These are phyloP conservation scores for Triangularia verruculosa DNA, from an alignment of 2,329 filamentous ascomycete species.

Conservation along the genomic window DNA sequence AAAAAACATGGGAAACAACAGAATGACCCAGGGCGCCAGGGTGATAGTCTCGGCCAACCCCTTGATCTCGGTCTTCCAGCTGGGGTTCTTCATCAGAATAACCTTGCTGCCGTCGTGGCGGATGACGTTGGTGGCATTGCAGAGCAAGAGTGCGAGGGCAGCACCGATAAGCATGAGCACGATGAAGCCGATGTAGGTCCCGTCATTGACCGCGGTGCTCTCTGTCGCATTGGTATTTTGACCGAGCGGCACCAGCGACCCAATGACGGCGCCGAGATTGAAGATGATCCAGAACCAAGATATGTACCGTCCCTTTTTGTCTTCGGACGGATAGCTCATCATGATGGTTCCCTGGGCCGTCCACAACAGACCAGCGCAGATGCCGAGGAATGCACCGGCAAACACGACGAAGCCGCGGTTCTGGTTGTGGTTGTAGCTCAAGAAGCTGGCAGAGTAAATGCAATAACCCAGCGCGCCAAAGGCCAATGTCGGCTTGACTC, in stretches of 20 bases:
- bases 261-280: constrained; percentile 87
- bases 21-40: constrained; percentile 68
- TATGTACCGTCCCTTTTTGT: constrained; percentile 83
- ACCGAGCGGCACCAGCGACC: constrained; percentile 70
- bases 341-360: constrained; percentile 81
- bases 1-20: constrained; percentile 80
- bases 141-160: constrained; percentile 64
- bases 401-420: constrained; percentile 73
- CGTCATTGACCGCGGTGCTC: constrained; percentile 58
- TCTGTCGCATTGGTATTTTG: constrained; percentile 62
- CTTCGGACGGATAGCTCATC: constrained; percentile 83
- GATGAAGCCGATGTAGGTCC: constrained; percentile 86
- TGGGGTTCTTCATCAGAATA: constrained; percentile 87
- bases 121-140: constrained; percentile 68
- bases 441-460: constrained; percentile 68
- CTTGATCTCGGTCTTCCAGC: constrained; percentile 74
- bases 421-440: constrained; percentile 65
- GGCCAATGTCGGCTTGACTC: constrained; percentile 64
- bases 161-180: constrained; percentile 76
- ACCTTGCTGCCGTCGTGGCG: constrained; percentile 76
- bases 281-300: constrained; percentile 94
- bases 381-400: constrained; percentile 70
- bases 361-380: constrained; percentile 79
- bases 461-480: constrained; percentile 76
- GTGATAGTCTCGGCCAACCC: constrained; percentile 73